phyloP scores from a whole-genome alignment of 2,329 filamentous ascomycete species.

The Apiospora pterosperma region DNA sequence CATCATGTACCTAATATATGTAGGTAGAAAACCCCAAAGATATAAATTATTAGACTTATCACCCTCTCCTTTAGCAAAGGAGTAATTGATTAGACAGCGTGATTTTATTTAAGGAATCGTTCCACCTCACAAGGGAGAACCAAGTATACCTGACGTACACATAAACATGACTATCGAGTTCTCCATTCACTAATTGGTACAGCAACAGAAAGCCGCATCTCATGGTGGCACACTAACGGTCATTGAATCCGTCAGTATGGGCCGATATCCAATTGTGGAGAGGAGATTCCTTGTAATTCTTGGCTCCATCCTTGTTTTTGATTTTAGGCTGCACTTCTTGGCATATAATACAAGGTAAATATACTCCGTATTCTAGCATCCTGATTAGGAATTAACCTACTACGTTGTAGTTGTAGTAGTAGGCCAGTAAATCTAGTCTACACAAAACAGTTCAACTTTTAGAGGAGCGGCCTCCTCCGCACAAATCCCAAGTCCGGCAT shows the following conservation, averaged over 20 bases:
- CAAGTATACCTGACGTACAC: too few species aligned
- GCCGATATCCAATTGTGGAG: neutral
- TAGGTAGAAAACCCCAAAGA: too few species aligned
- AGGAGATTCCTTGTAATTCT: neutral
- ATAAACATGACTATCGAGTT: neutral
- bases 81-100: neutral
- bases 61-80: neutral
- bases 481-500: neutral
- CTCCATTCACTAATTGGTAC: neutral
- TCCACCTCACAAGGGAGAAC: neutral
- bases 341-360: too few species aligned
- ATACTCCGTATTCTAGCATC: too few species aligned
- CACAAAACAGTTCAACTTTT: too few species aligned
- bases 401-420: too few species aligned
- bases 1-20: too few species aligned
- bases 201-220: neutral
- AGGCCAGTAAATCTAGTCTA: too few species aligned
- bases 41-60: too few species aligned
- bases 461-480: neutral
- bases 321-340: conserved; percentile 1
- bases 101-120: neutral
- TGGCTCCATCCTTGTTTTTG: neutral
- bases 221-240: neutral
- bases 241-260: neutral
- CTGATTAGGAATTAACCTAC: too few species aligned